These are phyloP conservation scores for Gamsiella multidivaricata DNA, from an alignment of 192 early-diverging fungal species.

Conservation along the genomic window DNA sequence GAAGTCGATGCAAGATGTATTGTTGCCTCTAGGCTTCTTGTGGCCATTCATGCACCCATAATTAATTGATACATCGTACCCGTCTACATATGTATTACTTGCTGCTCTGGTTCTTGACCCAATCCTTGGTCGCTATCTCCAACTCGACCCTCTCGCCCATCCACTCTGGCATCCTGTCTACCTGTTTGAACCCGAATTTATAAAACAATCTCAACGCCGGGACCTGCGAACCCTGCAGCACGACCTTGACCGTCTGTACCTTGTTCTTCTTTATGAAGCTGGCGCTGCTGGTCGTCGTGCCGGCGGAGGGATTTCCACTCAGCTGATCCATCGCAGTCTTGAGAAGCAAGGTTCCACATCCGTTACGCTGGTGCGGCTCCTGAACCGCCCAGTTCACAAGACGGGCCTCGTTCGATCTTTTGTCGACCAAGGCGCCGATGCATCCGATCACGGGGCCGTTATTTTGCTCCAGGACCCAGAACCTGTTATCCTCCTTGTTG, in stretches of 20 bases:
- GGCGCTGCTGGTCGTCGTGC: neutral
- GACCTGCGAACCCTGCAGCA: conserved; percentile 32
- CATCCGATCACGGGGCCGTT: conserved; percentile 9
- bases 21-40: too few relatives aligned
- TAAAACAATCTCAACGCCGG: conserved; percentile 40
- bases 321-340: conserved; percentile 38
- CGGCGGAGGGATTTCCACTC: conserved; percentile 7
- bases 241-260: conserved; percentile 16
- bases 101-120: too few relatives aligned
- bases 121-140: conserved; percentile 39
- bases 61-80: too few relatives aligned
- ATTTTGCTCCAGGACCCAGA: conserved; percentile 31
- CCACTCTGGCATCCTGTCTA: conserved; percentile 41
- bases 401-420: neutral
- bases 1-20: too few relatives aligned
- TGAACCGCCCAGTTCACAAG: conserved; percentile 23
- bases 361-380: neutral
- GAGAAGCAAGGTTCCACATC: conserved; percentile 29
- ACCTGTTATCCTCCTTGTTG: conserved; percentile 26
- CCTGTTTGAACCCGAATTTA: conserved; percentile 34
- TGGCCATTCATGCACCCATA: too few relatives aligned
- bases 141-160: conserved; percentile 37
- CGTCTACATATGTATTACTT: too few relatives aligned
- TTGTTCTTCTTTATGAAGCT: conserved; percentile 1
- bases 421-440: conserved; percentile 30